phyloP scores from a whole-genome alignment of 768 basidiomycete species.

The Mycena leptocephala region DNA sequence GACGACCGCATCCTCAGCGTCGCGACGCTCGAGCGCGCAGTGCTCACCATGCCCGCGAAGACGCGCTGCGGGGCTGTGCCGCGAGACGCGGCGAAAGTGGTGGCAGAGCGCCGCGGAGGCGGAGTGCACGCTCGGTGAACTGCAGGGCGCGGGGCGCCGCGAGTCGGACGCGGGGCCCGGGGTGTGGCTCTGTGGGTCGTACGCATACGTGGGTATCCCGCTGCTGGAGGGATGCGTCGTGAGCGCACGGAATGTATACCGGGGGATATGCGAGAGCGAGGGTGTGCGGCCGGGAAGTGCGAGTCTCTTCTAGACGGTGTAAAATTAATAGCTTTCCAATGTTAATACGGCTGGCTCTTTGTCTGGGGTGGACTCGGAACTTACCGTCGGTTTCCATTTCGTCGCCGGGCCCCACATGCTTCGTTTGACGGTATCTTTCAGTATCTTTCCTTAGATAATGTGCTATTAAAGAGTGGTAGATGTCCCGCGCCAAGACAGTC shows the following conservation, averaged over 20 bases:
- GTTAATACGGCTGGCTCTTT: too few relatives aligned
- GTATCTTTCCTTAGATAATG: too few relatives aligned
- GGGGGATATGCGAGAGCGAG: conserved; percentile 41
- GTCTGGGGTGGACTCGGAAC: too few relatives aligned
- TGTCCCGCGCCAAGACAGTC: background rate
- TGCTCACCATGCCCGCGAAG: conserved; percentile 68
- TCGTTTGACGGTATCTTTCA: too few relatives aligned
- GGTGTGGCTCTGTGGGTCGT: conserved; percentile 83
- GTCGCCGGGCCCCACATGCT: too few relatives aligned
- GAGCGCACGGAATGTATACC: conserved; percentile 73
- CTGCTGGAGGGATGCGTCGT: conserved; percentile 86
- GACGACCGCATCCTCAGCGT: conserved; percentile 68
- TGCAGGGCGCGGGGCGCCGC: conserved; percentile 67
- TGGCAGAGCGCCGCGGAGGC: conserved; percentile 62
- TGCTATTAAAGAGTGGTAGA: background rate
- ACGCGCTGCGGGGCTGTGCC: conserved; percentile 65
- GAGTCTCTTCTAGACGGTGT: conserved; percentile 22
- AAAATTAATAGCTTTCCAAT: too few relatives aligned
- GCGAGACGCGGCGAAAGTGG: conserved; percentile 53
- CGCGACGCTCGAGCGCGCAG: conserved; percentile 75
- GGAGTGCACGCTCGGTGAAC: conserved; percentile 57
- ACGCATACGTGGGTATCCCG: conserved; percentile 81
- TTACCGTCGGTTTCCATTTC: too few relatives aligned
- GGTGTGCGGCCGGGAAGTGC: conserved; percentile 11
- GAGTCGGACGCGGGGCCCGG: conserved; percentile 56